Percentiles rank a stretch among this genome's conserved stretches.
Conservation (phyloP, 345 rosid genomes). For the Salix dunnii region DNA sequence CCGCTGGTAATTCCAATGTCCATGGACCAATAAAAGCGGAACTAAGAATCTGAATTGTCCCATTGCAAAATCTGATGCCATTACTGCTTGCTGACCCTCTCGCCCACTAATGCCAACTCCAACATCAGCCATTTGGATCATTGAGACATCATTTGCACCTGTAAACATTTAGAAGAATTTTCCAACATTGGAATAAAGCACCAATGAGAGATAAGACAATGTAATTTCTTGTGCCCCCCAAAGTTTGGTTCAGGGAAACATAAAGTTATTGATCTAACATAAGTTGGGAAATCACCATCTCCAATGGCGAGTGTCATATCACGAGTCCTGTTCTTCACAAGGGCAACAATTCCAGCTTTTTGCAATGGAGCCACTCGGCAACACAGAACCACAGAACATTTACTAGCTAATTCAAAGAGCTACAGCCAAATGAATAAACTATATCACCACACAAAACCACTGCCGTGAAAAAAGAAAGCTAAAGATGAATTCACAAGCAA, state of each 20-base stretch:
- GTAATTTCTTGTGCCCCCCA: too few relatives aligned
- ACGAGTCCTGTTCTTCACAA: not conserved
- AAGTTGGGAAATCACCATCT: not conserved
- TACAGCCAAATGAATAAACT: too few relatives aligned
- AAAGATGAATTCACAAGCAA: too few relatives aligned
- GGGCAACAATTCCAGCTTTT: not conserved
- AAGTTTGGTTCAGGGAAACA: too few relatives aligned
- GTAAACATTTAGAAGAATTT: too few relatives aligned
- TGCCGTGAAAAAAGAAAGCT: too few relatives aligned
- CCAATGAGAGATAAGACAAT: too few relatives aligned
- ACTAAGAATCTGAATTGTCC: not conserved
- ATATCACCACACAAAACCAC: too few relatives aligned
- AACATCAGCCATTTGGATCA: constrained; percentile 20
- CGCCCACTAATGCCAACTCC: constrained; percentile 20
- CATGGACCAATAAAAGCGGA: not conserved
- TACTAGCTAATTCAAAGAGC: not conserved
- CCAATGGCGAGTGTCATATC: not conserved
- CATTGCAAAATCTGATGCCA: constrained; percentile 1
- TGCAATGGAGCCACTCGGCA: constrained; percentile 1
- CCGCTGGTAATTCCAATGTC: not conserved
- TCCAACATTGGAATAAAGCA: too few relatives aligned
- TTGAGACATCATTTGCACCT: constrained; percentile 18
- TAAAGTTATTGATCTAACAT: too few relatives aligned
- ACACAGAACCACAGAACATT: not conserved
- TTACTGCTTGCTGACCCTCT: constrained; percentile 1